A percentile compares a stretch with the other conserved stretches of the same genome.
Conservation (phyloP, 441 rosid species). For the Geranium incanum region DNA sequence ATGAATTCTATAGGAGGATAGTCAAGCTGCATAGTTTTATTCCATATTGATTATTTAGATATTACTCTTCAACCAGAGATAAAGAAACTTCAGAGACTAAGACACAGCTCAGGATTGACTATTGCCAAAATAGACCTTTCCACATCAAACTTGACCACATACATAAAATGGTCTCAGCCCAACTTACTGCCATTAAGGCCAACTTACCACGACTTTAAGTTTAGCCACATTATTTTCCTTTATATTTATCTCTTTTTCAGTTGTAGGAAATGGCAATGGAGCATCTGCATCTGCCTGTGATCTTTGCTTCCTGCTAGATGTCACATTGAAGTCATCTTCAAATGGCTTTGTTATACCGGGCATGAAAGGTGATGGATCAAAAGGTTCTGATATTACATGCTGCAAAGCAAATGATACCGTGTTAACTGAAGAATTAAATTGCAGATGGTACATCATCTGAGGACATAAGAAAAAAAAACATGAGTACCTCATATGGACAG, state of each 20-base stretch:
- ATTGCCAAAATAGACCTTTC: background rate
- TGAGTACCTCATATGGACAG: background rate
- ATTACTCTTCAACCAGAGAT: background rate
- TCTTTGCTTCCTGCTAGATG: conserved; percentile 37
- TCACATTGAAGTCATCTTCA: conserved; percentile 56
- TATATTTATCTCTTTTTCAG: conserved; percentile 57
- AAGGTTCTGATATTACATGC: conserved; percentile 88
- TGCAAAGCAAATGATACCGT: conserved; percentile 37
- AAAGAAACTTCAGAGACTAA: background rate
- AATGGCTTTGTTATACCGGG: conserved; percentile 56
- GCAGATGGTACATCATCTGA: conserved; percentile 5
- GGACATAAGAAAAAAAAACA: background rate
- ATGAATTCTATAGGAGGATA: background rate
- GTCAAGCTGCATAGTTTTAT: background rate
- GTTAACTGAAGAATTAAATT: conserved; percentile 7
- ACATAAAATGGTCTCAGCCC: background rate
- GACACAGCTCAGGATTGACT: background rate
- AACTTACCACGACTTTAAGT: conserved; percentile 93
- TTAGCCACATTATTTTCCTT: conserved; percentile 86
- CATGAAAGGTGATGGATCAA: conserved; percentile 85
- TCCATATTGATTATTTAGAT: background rate
- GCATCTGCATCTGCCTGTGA: conserved; percentile 55
- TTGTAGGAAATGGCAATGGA: conserved; percentile 33
- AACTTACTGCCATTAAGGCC: conserved; percentile 11
- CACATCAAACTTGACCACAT: background rate